Base-by-base conservation (phyloP, 352 stramenopile species). In the Hyaloperonospora arabidopsidis region DNA sequence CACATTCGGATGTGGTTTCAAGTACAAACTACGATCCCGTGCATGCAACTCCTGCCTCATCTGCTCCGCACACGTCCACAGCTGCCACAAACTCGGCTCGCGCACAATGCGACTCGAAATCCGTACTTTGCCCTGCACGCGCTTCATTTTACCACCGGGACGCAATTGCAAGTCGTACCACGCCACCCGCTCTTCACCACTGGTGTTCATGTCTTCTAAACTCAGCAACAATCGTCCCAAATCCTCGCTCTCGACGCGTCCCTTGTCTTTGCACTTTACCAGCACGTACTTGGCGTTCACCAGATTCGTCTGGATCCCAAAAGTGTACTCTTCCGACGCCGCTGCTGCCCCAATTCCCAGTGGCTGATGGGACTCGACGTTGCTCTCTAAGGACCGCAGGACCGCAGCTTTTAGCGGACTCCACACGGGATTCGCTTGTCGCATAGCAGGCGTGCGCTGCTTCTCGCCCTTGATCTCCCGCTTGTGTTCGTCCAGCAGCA, bases 191-290 rank as follows among this genome's bases (percentile, higher is more conserved):
- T 93, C 84, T 53, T 92, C 76, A 11, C 81, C 84, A 48, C 71
- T 88, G 6, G 81, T 91, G 63, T 92, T 87, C 40, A 93, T 66
- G 49, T 93, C 80, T 46, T 93, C 84, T 0, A 93, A 57, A 58
- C 77, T 87, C 5, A 93, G 71, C 45, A 93, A 65, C 38, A 93
- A 52, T 0, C 84, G 79, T 0, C 84, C 84, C 11, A 93, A 55
- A 51, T 93, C 84, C 23, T 93, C 84, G 15, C 79, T 79, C 48
- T 93, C 81, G 10, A 93, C 81, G 19, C 83, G 77, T 8, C 84
- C 84, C 45, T 91, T 93, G 67, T 93, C 80, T 47, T 93, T 93
- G 79, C 84, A 93, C 52, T 93, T 93, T 5, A 93, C 72, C 12
- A 91, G 62, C 52, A 93, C 54, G 52, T 86, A 93, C 62, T 92